Conservation (phyloP, 1,139 yeast species). For the Candida tunisiensis region DNA sequence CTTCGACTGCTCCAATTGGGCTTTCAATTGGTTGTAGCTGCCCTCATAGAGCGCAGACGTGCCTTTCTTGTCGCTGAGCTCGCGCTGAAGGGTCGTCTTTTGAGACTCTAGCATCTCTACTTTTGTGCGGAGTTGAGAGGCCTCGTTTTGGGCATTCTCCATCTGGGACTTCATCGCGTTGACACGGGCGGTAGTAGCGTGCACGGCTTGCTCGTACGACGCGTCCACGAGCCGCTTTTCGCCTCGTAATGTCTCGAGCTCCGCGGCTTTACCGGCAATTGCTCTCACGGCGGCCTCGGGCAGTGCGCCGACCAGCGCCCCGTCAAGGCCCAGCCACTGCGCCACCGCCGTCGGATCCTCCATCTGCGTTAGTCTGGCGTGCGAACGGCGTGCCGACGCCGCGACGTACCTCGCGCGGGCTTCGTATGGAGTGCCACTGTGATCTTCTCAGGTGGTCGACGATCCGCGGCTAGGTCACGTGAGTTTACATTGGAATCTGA, state of each 20-base stretch:
- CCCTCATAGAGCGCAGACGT: constrained; percentile 11
- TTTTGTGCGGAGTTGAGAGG: constrained; percentile 13
- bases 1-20: constrained; percentile 7
- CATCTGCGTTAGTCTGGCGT: not conserved
- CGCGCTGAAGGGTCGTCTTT: constrained; percentile 15
- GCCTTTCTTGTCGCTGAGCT: constrained; percentile 14
- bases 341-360: not conserved
- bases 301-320: not conserved
- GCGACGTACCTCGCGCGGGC: not conserved
- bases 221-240: constrained; percentile 3
- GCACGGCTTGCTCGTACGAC: constrained; percentile 2
- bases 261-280: constrained; percentile 2
- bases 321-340: constrained; percentile 1
- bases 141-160: constrained; percentile 1
- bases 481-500: not conserved
- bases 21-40: constrained; percentile 7
- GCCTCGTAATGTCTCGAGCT: constrained; percentile 3
- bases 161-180: constrained; percentile 1
- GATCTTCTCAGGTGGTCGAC: not conserved
- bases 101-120: constrained; percentile 15
- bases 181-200: constrained; percentile 3
- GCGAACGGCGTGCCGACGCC: not conserved
- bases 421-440: not conserved
- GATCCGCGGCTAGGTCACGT: not conserved
- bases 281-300: not conserved